Base-by-base conservation (phyloP, 768 basidiomycete species). In the Lentinula aciculospora region DNA sequence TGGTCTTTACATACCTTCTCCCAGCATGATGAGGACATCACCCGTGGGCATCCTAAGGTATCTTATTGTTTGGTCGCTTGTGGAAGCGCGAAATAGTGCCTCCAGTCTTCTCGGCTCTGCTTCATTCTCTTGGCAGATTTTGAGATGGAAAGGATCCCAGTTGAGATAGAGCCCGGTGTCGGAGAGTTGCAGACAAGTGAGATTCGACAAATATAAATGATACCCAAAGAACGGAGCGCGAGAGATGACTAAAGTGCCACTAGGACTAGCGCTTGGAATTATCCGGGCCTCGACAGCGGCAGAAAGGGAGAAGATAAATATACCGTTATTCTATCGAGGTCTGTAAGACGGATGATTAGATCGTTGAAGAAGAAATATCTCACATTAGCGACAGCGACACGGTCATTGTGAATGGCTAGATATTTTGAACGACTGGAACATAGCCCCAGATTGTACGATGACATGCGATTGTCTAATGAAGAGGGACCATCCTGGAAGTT, bases 141-240 rank as follows among this genome's bases (percentile, higher is more conserved):
- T 4, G 17, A 56, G 40, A 28, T 56, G 23, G 2, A 27, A 31
- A 28, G 64, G 58, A 51, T 74, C 70, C 72, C 77, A 81, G 56
- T 78, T 82, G 34, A 83, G 61, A 59, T 74, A 85, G 12, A 84
- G 59, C 0, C 77, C 78, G 0, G 80, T 79, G 27, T 80, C 76
- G 0, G 80, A 79, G 70, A 83, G 74, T 64, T 84, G 82, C 21
- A 84, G 72, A 62, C 82, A 85, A 25, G 74, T 74, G n/a, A 83
- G 64, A 56, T 58, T 60, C 17, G 37, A 56, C 27, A 79, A 64
- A 48, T 61, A 63, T 1, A 62, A 50, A 0, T 66, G 64, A 42
- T 74, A 63, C 15, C 65, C 67, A 50, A 77, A 71, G 47, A 62
- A 66, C 4, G 68, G 70, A 27, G 69, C 53, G 28, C 72, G 73